A percentile compares a stretch with the other conserved stretches of the same genome.
These are phyloP conservation scores for Poteriospumella lacustris DNA, from an alignment of 108 stramenopile genomes.

Conservation along the genomic window DNA sequence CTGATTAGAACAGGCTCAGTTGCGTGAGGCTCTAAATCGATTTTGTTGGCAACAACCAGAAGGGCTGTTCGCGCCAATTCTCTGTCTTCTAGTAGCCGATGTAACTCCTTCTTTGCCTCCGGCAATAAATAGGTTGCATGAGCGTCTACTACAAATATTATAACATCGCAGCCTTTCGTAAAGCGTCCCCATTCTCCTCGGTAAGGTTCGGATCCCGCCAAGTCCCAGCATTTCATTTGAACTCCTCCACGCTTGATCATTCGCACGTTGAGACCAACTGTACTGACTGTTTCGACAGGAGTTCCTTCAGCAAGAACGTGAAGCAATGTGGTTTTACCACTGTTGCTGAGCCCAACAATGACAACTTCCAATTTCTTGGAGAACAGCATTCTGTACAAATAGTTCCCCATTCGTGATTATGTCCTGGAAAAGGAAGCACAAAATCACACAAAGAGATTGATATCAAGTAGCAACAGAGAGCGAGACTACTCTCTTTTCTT, in stretches of 20 bases:
- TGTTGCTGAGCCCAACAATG: slow-evolving; percentile 83
- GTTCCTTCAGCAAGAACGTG: slow-evolving; percentile 84
- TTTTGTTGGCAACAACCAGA: slow-evolving; percentile 87
- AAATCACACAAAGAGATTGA: not conserved
- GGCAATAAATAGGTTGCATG: slow-evolving; percentile 72
- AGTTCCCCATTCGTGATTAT: slow-evolving; percentile 64
- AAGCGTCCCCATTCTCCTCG: slow-evolving; percentile 85
- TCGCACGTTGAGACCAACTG: slow-evolving; percentile 85
- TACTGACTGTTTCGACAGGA: slow-evolving; percentile 86
- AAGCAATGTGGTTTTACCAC: slow-evolving; percentile 86
- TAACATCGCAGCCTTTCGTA: slow-evolving; percentile 87
- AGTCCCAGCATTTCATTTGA: slow-evolving; percentile 96
- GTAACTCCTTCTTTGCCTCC: slow-evolving; percentile 82
- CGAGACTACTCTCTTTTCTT: too few relatives aligned
- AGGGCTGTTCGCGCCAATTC: slow-evolving; percentile 76
- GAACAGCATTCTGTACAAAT: slow-evolving; percentile 70
- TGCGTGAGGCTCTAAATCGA: slow-evolving; percentile 67
- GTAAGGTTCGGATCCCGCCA: slow-evolving; percentile 86
- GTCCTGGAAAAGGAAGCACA: not conserved
- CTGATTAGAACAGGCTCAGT: slow-evolving; percentile 54
- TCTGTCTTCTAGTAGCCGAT: slow-evolving; percentile 84
- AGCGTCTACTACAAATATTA: slow-evolving; percentile 88
- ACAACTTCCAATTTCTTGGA: slow-evolving; percentile 94
- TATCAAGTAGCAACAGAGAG: too few relatives aligned
- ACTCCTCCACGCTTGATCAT: slow-evolving; percentile 57